Conservation (phyloP, 306 rosid genomes). For the Cucumis melo region DNA sequence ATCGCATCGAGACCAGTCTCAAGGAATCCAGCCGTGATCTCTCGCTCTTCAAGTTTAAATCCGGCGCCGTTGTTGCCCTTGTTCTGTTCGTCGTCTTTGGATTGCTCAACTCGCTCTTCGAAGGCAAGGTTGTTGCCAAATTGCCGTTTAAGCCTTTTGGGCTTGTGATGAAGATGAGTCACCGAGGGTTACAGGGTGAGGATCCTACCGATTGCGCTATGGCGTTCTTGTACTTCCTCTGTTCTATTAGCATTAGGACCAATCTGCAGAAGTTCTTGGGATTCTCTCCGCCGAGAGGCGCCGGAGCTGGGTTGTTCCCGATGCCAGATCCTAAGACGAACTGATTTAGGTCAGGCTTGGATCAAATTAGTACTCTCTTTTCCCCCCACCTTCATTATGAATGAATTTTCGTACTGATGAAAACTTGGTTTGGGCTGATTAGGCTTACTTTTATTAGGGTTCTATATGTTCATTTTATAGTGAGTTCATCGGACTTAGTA, state of each 20-base stretch:
- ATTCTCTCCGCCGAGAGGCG: slow-evolving; percentile 86
- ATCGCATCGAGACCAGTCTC: slow-evolving; percentile 91
- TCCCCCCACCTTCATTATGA: background rate
- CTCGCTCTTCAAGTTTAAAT: slow-evolving; percentile 91
- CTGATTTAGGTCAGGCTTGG: slow-evolving; percentile 21
- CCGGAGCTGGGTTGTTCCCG: slow-evolving; percentile 76
- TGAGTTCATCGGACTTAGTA: background rate
- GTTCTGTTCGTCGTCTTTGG: slow-evolving; percentile 96
- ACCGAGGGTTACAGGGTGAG: slow-evolving; percentile 73
- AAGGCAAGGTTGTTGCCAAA: slow-evolving; percentile 83
- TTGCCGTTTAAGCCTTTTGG: slow-evolving; percentile 79
- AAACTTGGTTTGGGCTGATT: background rate
- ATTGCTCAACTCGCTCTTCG: slow-evolving; percentile 74
- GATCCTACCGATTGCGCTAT: slow-evolving; percentile 92
- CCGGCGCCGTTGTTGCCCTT: slow-evolving; percentile 94
- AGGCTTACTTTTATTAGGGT: slow-evolving; percentile 1
- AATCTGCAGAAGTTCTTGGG: slow-evolving; percentile 96
- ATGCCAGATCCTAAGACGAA: slow-evolving; percentile 93
- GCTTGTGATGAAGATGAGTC: slow-evolving; percentile 89
- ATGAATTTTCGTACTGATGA: background rate
- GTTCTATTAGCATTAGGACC: slow-evolving; percentile 86
- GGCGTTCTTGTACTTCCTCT: slow-evolving; percentile 90
- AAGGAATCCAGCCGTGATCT: slow-evolving; percentile 91
- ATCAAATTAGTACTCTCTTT: background rate
- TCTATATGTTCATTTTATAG: background rate